Percentiles rank a stretch among this genome's conserved stretches.
Conservation (phyloP, 2,329 filamentous ascomycete genomes). For the Monilinia polystroma region DNA sequence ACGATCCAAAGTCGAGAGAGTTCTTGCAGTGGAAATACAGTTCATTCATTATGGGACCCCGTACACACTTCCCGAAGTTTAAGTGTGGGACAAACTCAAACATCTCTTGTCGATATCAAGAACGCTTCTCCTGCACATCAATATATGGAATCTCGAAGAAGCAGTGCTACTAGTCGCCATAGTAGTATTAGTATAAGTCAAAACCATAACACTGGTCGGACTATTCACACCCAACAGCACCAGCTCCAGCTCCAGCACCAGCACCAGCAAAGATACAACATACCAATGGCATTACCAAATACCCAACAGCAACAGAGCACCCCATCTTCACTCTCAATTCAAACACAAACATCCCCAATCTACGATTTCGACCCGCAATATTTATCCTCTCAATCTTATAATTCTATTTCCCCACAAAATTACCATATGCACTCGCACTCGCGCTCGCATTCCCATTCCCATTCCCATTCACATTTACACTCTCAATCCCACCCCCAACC, state of each 20-base stretch:
- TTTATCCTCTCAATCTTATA: slow-evolving; percentile 9
- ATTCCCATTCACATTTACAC: not conserved
- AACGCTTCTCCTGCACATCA: slow-evolving; percentile 27
- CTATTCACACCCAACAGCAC: slow-evolving; percentile 24
- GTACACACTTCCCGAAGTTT: slow-evolving; percentile 26
- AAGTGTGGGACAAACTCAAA: slow-evolving; percentile 22
- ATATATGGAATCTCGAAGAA: slow-evolving; percentile 32
- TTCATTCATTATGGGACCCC: slow-evolving; percentile 34
- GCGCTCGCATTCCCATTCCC: not conserved
- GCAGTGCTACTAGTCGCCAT: slow-evolving; percentile 29
- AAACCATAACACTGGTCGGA: slow-evolving; percentile 22
- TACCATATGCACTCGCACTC: slow-evolving; percentile 16
- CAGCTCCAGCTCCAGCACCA: slow-evolving; percentile 25
- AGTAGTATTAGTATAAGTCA: slow-evolving; percentile 30
- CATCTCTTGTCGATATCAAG: slow-evolving; percentile 22
- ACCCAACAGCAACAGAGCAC: slow-evolving; percentile 26
- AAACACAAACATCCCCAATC: slow-evolving; percentile 28
- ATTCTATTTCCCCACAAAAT: slow-evolving; percentile 13
- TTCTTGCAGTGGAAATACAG: slow-evolving; percentile 33
- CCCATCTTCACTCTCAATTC: slow-evolving; percentile 25
- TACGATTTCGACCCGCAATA: slow-evolving; percentile 32
- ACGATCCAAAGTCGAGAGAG: slow-evolving; percentile 29
- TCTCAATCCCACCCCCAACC: not conserved
- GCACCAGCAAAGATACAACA: slow-evolving; percentile 16
- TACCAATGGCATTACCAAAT: slow-evolving; percentile 4